phyloP scores from a whole-genome alignment of 345 rosid species.

The Gossypium bickii region DNA sequence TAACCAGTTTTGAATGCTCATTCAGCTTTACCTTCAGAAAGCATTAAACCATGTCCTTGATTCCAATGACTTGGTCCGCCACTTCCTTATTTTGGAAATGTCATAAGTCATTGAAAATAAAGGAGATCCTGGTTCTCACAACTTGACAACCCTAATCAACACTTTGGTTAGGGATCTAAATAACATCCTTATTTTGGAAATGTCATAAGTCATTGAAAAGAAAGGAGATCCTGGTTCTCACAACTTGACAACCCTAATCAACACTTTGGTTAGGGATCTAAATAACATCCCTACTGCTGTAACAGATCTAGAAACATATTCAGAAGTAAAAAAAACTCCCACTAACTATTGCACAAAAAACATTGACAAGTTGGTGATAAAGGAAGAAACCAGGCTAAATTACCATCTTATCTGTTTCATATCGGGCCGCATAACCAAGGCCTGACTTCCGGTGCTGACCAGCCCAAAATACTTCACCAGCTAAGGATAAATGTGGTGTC shows the following conservation, averaged over 20 bases:
- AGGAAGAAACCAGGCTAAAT: conserved; percentile 4
- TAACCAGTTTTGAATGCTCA: background rate
- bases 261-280: background rate
- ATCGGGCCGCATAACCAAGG: conserved; percentile 89
- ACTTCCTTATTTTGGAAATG: background rate
- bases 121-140: background rate
- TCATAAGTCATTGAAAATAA: conserved; percentile 8
- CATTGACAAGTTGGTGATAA: background rate
- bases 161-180: background rate
- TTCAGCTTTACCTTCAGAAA: conserved; percentile 7
- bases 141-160: background rate
- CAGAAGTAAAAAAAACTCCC: background rate
- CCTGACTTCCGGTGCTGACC: conserved; percentile 97
- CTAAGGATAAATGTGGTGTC: conserved; percentile 67
- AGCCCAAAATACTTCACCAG: conserved; percentile 95
- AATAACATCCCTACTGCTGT: background rate
- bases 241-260: background rate
- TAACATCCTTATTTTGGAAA: conserved; percentile 6
- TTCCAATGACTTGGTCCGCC: background rate
- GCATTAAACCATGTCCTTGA: background rate
- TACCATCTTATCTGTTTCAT: conserved; percentile 92
- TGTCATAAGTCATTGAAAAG: conserved; percentile 4
- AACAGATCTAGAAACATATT: background rate
- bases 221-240: background rate
- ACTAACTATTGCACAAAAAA: background rate